Evolutionary conservation across 805 yeast genomes (phyloP).

Genomic region (Scheffersomyces lignosus): DNA sequence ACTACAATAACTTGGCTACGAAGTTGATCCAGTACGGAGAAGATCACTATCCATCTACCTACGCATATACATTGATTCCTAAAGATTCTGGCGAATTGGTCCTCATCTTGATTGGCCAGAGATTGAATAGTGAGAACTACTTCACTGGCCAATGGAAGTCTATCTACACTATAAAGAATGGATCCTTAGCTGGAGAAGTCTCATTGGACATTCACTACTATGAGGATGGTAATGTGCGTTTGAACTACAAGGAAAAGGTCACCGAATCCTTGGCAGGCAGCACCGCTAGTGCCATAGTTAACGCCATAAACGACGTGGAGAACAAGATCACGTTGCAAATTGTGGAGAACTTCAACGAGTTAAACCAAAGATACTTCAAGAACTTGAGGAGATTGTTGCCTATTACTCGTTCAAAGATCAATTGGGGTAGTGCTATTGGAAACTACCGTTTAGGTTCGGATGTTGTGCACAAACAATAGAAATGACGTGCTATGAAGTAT

Average conservation of each 20-base stretch:
- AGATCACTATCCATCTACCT: conserved; percentile 65
- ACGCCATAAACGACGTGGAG: conserved; percentile 57
- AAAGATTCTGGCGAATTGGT: conserved; percentile 28
- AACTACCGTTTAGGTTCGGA: conserved; percentile 85
- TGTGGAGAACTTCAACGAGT: conserved; percentile 60
- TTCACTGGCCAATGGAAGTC: conserved; percentile 92
- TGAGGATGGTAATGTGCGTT: conserved; percentile 93
- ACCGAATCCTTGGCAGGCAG: conserved; percentile 26
- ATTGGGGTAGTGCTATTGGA: conserved; percentile 94
- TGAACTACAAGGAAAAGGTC: conserved; percentile 48
- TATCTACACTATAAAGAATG: conserved; percentile 46
- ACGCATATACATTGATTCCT: conserved; percentile 46
- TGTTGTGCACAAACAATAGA: conserved; percentile 45
- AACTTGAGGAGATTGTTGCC: conserved; percentile 88
- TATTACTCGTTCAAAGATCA: conserved; percentile 83
- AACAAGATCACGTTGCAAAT: conserved; percentile 57
- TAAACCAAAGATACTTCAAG: conserved; percentile 83
- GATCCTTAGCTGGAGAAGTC: conserved; percentile 52
- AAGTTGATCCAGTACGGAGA: conserved; percentile 51
- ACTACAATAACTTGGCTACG: conserved; percentile 28
- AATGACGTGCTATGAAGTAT: no score
- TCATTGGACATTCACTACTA: conserved; percentile 82
- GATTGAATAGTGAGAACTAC: conserved; percentile 71
- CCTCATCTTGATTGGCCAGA: conserved; percentile 68
- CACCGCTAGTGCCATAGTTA: conserved; percentile 35